phyloP scores from a whole-genome alignment of 176 grass and related monocot species.

The Juncus inflexus region DNA sequence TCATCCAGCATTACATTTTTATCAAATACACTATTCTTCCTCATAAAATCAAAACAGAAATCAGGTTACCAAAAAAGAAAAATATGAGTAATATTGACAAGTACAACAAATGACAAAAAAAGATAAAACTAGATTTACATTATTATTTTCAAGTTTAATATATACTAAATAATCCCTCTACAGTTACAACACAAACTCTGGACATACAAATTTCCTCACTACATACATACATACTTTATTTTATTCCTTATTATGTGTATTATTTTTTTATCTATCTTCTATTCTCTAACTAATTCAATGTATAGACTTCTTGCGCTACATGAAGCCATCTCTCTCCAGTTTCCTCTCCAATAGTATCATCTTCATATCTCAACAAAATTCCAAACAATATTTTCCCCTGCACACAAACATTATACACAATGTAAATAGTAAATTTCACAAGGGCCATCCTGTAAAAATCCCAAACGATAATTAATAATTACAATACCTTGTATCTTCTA shows the following conservation, averaged over 20 bases:
- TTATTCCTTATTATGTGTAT: not conserved
- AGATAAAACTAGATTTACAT: not conserved
- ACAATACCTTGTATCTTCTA: slow-evolving; percentile 54
- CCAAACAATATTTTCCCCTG: slow-evolving; percentile 95
- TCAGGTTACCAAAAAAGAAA: too few species aligned
- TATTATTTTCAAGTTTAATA: not conserved
- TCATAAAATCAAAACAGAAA: too few species aligned
- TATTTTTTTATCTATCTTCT: not conserved
- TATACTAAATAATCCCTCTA: not conserved
- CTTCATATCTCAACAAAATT: slow-evolving; percentile 64
- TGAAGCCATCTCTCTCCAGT: slow-evolving; percentile 66
- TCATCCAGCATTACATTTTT: too few species aligned
- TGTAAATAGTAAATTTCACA: not conserved
- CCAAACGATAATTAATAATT: not conserved
- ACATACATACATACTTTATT: not conserved
- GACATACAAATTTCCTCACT: not conserved
- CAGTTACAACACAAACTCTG: not conserved
- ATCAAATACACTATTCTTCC: too few species aligned
- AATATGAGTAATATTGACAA: too few species aligned
- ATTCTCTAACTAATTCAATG: slow-evolving; percentile 8
- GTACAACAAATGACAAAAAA: too few species aligned
- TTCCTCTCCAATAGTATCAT: slow-evolving; percentile 27
- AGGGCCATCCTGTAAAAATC: not conserved
- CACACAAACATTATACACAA: too few species aligned
- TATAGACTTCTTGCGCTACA: slow-evolving; percentile 60